Evolutionary conservation across 2,329 filamentous ascomycete genomes (phyloP).

Genomic region (Ambrosiella cleistominuta): DNA sequence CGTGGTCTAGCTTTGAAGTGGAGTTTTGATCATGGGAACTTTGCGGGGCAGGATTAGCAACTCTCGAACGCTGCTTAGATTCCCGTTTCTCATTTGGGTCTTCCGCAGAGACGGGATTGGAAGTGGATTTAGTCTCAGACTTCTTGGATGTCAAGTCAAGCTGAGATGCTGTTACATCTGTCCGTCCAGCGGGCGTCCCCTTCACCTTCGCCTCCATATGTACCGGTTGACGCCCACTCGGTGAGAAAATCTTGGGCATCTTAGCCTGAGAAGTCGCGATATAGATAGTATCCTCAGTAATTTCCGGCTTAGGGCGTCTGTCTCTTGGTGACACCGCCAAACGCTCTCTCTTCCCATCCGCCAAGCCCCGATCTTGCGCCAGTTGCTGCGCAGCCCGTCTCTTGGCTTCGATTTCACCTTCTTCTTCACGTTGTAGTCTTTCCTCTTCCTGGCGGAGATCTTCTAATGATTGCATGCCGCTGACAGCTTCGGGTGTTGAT

Average conservation of each 20-base stretch:
- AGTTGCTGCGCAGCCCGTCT: conserved; percentile 34
- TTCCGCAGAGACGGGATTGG: too few relatives aligned
- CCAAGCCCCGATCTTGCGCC: conserved; percentile 32
- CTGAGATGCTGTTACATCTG: too few relatives aligned
- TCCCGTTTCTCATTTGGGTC: too few relatives aligned
- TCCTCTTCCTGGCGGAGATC: conserved; percentile 38
- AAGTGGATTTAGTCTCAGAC: too few relatives aligned
- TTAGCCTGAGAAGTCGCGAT: background rate
- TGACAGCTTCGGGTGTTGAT: conserved; percentile 15
- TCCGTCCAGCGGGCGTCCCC: background rate
- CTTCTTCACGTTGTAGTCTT: conserved; percentile 31
- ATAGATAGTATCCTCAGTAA: conserved; percentile 20
- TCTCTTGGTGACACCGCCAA: background rate
- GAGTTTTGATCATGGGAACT: too few relatives aligned
- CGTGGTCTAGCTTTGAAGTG: too few relatives aligned
- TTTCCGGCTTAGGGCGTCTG: conserved; percentile 16
- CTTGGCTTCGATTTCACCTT: conserved; percentile 34
- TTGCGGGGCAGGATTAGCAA: too few relatives aligned
- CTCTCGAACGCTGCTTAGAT: too few relatives aligned
- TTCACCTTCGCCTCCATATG: conserved; percentile 5
- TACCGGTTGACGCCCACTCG: background rate
- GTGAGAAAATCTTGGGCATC: conserved; percentile 1
- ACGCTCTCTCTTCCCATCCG: conserved; percentile 9
- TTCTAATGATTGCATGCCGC: conserved; percentile 26
- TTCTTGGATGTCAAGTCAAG: too few relatives aligned